Percentiles rank a stretch among this genome's conserved stretches.
Evolutionary conservation across 2,329 filamentous ascomycete species (phyloP).

Genomic region (Fusarium verrucosum): DNA sequence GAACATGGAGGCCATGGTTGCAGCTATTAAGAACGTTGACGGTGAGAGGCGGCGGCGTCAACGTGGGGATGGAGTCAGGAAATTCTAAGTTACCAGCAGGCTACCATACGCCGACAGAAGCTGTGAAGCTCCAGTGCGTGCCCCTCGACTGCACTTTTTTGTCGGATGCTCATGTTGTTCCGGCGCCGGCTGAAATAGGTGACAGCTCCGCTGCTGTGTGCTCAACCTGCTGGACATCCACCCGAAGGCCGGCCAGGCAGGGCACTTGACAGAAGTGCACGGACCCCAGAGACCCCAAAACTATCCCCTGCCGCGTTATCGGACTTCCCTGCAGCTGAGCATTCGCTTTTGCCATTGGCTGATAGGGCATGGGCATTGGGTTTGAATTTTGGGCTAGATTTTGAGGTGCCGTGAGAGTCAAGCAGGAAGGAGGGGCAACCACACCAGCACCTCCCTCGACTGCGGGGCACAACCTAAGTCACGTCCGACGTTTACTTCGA

Average conservation of each 20-base stretch:
- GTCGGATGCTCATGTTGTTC: slow-evolving; percentile 43
- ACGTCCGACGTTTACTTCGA: slow-evolving; percentile 41
- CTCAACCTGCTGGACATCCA: background rate
- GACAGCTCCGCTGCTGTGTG: background rate
- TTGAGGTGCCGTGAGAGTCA: slow-evolving; percentile 32
- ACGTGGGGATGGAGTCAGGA: slow-evolving; percentile 44
- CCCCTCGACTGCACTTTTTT: slow-evolving; percentile 45
- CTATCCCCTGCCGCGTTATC: slow-evolving; percentile 30
- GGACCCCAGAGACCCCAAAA: slow-evolving; percentile 35
- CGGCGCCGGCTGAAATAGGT: slow-evolving; percentile 32
- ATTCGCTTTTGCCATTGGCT: slow-evolving; percentile 34
- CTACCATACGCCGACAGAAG: slow-evolving; percentile 40
- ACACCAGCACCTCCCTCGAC: slow-evolving; percentile 25
- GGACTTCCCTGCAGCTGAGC: slow-evolving; percentile 23
- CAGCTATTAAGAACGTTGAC: slow-evolving; percentile 42
- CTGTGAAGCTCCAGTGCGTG: slow-evolving; percentile 43
- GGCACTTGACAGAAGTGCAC: slow-evolving; percentile 37
- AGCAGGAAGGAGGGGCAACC: background rate
- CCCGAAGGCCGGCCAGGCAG: slow-evolving; percentile 24
- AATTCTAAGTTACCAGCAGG: slow-evolving; percentile 47
- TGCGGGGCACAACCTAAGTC: slow-evolving; percentile 45
- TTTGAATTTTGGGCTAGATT: slow-evolving; percentile 41
- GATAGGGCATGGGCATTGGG: slow-evolving; percentile 35
- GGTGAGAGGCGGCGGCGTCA: slow-evolving; percentile 40
- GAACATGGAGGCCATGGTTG: slow-evolving; percentile 89